These are phyloP conservation scores for Saccharomycopsis sp. DNA, from an alignment of 805 yeast genomes.

Conservation along the genomic window DNA sequence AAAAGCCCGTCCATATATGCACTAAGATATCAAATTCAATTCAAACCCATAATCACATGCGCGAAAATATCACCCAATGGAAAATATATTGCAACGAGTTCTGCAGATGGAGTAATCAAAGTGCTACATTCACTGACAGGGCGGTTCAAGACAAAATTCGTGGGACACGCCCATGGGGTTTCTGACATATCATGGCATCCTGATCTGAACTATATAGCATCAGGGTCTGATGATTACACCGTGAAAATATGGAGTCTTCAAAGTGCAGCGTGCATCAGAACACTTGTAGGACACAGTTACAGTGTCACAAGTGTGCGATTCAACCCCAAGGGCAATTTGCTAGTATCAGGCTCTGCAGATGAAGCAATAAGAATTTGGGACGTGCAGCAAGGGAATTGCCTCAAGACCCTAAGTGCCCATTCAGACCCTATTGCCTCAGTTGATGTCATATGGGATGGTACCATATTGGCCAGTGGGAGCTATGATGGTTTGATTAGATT, in stretches of 20 bases:
- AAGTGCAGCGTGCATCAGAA: slow-evolving; percentile 31
- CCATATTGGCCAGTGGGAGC: slow-evolving; percentile 77
- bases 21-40: no score
- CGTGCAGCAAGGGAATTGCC: slow-evolving; percentile 52
- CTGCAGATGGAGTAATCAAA: slow-evolving; percentile 50
- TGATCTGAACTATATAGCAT: slow-evolving; percentile 60
- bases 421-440: slow-evolving; percentile 79
- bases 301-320: slow-evolving; percentile 69
- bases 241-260: slow-evolving; percentile 65
- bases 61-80: slow-evolving; percentile 32
- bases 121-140: slow-evolving; percentile 44
- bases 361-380: slow-evolving; percentile 93
- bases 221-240: slow-evolving; percentile 81
- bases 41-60: no score
- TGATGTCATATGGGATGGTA: slow-evolving; percentile 67
- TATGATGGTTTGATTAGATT: slow-evolving; percentile 85
- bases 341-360: slow-evolving; percentile 80
- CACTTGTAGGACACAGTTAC: slow-evolving; percentile 71
- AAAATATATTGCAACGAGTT: slow-evolving; percentile 42
- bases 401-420: slow-evolving; percentile 84
- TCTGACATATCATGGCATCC: slow-evolving; percentile 76
- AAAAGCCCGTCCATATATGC: no score
- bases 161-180: slow-evolving; percentile 64
- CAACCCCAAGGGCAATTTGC: slow-evolving; percentile 64
- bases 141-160: slow-evolving; percentile 25